These are phyloP conservation scores for Sporothrix curviconia DNA, from an alignment of 2,329 filamentous ascomycete genomes.

Conservation along the genomic window DNA sequence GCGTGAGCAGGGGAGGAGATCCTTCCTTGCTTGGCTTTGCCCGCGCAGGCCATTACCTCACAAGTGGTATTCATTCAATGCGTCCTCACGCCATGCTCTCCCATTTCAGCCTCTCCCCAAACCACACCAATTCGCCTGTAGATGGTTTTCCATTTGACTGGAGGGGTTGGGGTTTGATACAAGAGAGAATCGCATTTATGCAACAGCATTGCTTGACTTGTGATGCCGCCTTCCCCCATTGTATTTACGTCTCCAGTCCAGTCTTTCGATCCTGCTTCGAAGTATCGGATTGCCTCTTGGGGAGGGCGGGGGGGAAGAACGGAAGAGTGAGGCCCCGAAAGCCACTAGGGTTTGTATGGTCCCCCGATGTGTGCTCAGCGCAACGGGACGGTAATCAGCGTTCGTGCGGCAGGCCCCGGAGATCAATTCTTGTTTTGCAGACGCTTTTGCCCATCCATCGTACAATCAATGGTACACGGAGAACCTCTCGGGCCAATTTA, in stretches of 20 bases:
- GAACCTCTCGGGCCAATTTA: too few species aligned
- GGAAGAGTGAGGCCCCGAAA: slow-evolving; percentile 53
- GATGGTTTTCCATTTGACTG: slow-evolving; percentile 53
- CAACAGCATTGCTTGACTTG: slow-evolving; percentile 58
- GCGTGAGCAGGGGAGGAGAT: slow-evolving; percentile 55
- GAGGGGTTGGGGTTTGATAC: slow-evolving; percentile 61
- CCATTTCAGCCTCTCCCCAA: slow-evolving; percentile 41
- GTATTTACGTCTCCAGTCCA: too few species aligned
- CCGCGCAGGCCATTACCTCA: slow-evolving; percentile 52
- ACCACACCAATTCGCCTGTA: slow-evolving; percentile 43
- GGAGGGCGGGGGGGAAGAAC: slow-evolving; percentile 74
- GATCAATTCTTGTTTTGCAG: slow-evolving; percentile 53
- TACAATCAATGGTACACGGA: too few species aligned
- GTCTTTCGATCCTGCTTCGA: too few species aligned
- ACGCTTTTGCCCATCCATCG: too few species aligned
- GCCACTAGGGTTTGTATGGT: slow-evolving; percentile 59
- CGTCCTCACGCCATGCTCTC: slow-evolving; percentile 7
- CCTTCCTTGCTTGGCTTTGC: slow-evolving; percentile 49
- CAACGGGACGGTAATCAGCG: slow-evolving; percentile 59
- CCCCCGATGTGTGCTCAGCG: slow-evolving; percentile 43
- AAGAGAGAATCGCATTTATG: slow-evolving; percentile 62
- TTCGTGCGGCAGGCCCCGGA: slow-evolving; percentile 59
- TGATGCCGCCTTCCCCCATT: slow-evolving; percentile 60
- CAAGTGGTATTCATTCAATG: slow-evolving; percentile 36
- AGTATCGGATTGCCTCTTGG: too few species aligned